Evolutionary conservation across 78 protist species (phyloP), one percentile per base, ranked within the genome.

Genomic region (Creolimax fragrantissima): DNA sequence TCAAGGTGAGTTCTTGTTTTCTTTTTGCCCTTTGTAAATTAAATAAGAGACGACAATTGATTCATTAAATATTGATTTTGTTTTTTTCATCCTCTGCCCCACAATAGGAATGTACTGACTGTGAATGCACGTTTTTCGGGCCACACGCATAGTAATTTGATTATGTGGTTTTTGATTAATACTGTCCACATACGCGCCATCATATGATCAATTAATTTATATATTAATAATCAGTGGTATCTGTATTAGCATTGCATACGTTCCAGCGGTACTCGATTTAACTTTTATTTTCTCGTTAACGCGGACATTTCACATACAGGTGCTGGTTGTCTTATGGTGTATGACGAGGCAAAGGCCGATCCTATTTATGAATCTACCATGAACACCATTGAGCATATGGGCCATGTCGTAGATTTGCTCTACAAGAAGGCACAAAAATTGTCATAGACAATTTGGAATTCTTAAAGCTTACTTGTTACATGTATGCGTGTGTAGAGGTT

Each of bases 311-410:
- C n/a, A 32, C 5, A 6, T 45, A 88, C 7, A 90, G 92, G 92
- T 37, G 92, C 97, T 35, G 97, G 96, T 41, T 96, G 98, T 88
- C 94, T 98, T 36, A 94, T 97, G 35, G 96, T 96, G 4, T 97
- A 91, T 83, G 98, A 97, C 5, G 97, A 90, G 85, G 43, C 84
- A 2, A 91, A 67, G 17, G 67, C 41, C 67, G 93, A 94, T 35
- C 89, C 41, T 35, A 58, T 83, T 35, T 67, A 96, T 94, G 42
- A 42, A 2, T 35, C 89, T 2, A 44, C 98, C 2, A 83, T 97
- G 7, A 96, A 95, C 4, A 96, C 98, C 3, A 84, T 98, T 37
- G 88, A 35, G 35, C 66, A 94, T 81, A 88, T 97, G 58, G 45
- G 94, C 91, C 35, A 90, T 41, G 98, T 97, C 35, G 96, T 97